Percentiles rank a stretch among this genome's conserved stretches.
phyloP scores from a whole-genome alignment of 2,329 filamentous ascomycete species.

The Hawksworthiomyces lignivorus region DNA sequence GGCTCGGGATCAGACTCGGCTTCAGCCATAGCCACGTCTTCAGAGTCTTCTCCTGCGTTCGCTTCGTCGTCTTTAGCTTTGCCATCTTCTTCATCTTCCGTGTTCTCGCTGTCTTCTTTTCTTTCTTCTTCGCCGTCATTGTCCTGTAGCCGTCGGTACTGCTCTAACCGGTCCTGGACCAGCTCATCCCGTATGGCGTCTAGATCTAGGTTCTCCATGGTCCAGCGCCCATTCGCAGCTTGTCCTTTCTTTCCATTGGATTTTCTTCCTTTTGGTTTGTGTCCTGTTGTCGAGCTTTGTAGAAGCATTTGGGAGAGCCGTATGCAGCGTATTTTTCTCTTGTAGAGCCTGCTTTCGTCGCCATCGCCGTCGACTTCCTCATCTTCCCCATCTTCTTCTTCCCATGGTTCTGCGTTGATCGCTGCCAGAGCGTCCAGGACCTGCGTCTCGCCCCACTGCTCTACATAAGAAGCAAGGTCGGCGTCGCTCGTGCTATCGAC shows the following conservation, averaged over 20 bases:
- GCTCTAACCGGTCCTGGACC: constrained; percentile 6
- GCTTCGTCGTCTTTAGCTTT: constrained; percentile 11
- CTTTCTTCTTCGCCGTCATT: neutral
- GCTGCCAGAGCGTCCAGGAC: constrained; percentile 7
- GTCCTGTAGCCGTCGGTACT: neutral
- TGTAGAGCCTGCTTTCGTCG: neutral
- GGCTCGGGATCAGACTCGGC: neutral
- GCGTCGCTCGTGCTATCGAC: neutral
- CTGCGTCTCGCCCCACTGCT: constrained; percentile 13
- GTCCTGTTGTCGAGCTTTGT: constrained; percentile 3
- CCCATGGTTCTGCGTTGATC: neutral
- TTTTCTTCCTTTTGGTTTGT: neutral
- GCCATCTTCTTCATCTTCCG: constrained; percentile 1
- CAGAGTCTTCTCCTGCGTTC: constrained; percentile 16
- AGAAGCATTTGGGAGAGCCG: constrained; percentile 19
- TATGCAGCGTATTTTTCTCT: constrained; percentile 21
- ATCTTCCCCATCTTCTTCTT: too few species aligned
- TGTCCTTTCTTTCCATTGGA: neutral
- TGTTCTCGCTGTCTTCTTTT: neutral
- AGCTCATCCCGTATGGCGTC: constrained; percentile 8
- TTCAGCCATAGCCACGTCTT: constrained; percentile 15
- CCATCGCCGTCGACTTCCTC: too few species aligned
- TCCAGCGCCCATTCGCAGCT: constrained; percentile 1
- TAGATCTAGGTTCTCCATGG: constrained; percentile 7
- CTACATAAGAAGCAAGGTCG: neutral